Evolutionary conservation across 768 basidiomycete species (phyloP).

Genomic region (Phaffia australis): DNA sequence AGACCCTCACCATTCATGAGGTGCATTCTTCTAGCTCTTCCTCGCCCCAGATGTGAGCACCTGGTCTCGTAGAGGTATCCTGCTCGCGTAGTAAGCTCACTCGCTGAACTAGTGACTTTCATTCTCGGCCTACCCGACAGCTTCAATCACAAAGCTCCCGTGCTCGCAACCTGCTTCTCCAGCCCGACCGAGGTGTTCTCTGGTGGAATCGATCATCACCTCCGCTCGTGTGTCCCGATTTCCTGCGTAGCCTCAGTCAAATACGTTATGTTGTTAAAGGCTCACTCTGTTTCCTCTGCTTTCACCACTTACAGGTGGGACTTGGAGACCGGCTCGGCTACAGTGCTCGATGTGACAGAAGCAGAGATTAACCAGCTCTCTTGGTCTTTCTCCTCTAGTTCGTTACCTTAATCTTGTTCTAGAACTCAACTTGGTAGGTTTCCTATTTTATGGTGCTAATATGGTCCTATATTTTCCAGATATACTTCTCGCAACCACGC

Average conservation of each 20-base stretch:
- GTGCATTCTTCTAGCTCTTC: not conserved
- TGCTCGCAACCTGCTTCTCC: constrained; percentile 10
- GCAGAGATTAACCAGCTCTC: constrained; percentile 70
- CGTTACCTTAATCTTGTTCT: constrained; percentile 30
- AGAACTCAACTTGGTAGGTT: not conserved
- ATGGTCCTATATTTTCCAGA: constrained; percentile 43
- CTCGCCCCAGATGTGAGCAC: too few species aligned
- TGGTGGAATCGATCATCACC: not conserved
- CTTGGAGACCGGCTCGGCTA: constrained; percentile 58
- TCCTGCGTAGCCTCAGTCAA: not conserved
- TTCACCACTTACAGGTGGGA: constrained; percentile 52
- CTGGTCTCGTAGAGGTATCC: too few species aligned
- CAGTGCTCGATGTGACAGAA: constrained; percentile 66
- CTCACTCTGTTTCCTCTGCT: not conserved
- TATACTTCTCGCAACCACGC: constrained; percentile 70
- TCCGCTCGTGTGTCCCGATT: not conserved
- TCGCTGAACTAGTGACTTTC: too few species aligned
- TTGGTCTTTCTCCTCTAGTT: constrained; percentile 56
- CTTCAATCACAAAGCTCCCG: constrained; percentile 5
- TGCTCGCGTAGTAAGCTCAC: too few species aligned
- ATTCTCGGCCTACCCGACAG: too few species aligned
- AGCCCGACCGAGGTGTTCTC: constrained; percentile 34
- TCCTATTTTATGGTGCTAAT: not conserved
- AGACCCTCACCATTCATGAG: not conserved
- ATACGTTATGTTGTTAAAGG: too few species aligned